Conservation (phyloP, 2,329 filamentous ascomycete species). For the Cladophialophora bantiana region DNA sequence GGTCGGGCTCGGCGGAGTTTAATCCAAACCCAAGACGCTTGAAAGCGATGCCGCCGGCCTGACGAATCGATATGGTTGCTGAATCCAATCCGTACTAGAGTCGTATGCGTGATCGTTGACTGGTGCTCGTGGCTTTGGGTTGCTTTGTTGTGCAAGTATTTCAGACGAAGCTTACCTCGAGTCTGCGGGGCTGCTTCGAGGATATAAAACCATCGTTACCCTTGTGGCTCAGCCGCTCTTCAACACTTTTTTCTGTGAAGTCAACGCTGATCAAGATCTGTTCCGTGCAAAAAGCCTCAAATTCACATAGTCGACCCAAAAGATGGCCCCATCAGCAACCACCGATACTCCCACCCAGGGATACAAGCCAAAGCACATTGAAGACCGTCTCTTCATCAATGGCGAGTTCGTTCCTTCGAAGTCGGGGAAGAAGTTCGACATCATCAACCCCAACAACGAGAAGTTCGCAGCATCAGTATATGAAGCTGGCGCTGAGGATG, state of each 20-base stretch:
- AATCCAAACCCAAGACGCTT: neutral
- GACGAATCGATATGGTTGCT: neutral
- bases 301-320: neutral
- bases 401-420: constrained; percentile 45
- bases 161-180: constrained; percentile 1
- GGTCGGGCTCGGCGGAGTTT: neutral
- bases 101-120: neutral
- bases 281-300: neutral
- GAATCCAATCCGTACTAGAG: too few relatives aligned
- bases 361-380: constrained; percentile 34
- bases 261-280: neutral
- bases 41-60: neutral
- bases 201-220: constrained; percentile 4
- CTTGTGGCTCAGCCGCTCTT: neutral
- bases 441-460: constrained; percentile 45
- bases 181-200: neutral
- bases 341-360: constrained; percentile 20
- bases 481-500: constrained; percentile 45
- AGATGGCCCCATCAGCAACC: constrained; percentile 25
- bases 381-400: constrained; percentile 48
- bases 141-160: neutral
- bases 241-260: constrained; percentile 4
- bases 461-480: constrained; percentile 44
- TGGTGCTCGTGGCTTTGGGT: neutral
- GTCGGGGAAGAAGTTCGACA: constrained; percentile 45